Evolutionary conservation across 2,329 filamentous ascomycete species (phyloP), one percentile per base, ranked within the genome.

Genomic region (Ophiocordyceps unilateralis): DNA sequence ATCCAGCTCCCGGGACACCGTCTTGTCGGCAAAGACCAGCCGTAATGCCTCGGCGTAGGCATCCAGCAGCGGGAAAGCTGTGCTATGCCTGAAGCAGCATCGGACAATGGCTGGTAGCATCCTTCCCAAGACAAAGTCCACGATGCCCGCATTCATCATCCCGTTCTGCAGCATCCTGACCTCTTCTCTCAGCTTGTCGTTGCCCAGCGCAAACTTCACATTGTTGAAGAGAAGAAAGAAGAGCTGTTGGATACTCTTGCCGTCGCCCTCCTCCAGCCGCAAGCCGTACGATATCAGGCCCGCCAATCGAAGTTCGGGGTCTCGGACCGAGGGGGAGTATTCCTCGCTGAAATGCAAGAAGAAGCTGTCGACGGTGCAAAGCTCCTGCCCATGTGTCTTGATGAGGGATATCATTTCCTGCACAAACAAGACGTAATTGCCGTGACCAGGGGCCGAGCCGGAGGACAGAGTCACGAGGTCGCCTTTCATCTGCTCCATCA

Each of bases 211-310:
- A 42, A 69, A 58, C 51, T 74, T 75, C 53, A 74, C 74, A 53
- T 69, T 74, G 49, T 71, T 71, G 51, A 68, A 69, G 2, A 78
- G 59, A 45, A 74, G 72, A 53, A 69, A 70, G 51, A 77, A 78
- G 4, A 77, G 61, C 43, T 68, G 65, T 17, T 67, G 62, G 6
- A 57, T 56, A 4, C 66, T 67, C 24, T 61, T 64, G 2, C 55
- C 50, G 43, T 76, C 72, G 2, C 65, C 68, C 46, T 77, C 73
- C 34, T 62, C 60, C 15, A 78, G 56, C 36, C 69, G 66, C 26
- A 76, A 57, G 1, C 71, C 74, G 52, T 74, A 77, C 2, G 70
- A 68, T 15, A 72, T 51, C 51, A 78, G 71, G 5, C 63, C 65
- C 4, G 73, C 72, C 21, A 70, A 65, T 46, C 75, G 72, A 5